Conservation (phyloP, 2,329 filamentous ascomycete genomes). For the Emmonsiellopsis sp. region DNA sequence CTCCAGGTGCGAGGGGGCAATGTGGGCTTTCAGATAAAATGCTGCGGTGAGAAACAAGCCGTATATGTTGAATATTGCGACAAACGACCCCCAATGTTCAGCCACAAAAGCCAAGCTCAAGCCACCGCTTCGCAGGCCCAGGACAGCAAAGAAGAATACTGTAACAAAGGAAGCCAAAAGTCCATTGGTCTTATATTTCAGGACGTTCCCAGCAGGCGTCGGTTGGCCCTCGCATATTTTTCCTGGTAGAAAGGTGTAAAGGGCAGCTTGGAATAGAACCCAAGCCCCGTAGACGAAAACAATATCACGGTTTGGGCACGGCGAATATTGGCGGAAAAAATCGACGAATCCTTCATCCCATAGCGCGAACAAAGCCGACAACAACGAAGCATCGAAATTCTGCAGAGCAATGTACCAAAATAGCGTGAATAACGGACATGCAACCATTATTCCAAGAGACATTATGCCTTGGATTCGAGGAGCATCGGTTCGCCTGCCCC, state of each 20-base stretch:
- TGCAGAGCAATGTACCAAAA: conserved; percentile 14
- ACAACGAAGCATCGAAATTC: conserved; percentile 16
- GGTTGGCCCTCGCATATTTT: conserved; percentile 28
- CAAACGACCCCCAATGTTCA: conserved; percentile 33
- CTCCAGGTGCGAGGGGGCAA: conserved; percentile 29
- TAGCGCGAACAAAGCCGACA: conserved; percentile 8
- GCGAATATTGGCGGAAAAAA: conserved; percentile 12
- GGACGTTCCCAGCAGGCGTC: conserved; percentile 35
- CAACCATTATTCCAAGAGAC: conserved; percentile 12
- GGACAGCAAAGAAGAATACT: conserved; percentile 21
- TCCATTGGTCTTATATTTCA: conserved; percentile 37
- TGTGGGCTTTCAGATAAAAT: conserved; percentile 32
- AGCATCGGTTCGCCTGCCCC: not conserved
- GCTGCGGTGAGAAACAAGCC: conserved; percentile 23
- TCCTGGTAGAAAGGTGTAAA: conserved; percentile 26
- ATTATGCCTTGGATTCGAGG: not conserved
- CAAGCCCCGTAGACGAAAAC: conserved; percentile 20
- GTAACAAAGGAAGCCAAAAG: conserved; percentile 32
- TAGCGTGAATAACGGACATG: conserved; percentile 16
- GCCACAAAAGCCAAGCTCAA: conserved; percentile 34
- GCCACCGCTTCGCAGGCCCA: conserved; percentile 18
- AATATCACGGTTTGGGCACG: conserved; percentile 9
- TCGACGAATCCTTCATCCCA: conserved; percentile 9
- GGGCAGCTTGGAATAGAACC: conserved; percentile 24
- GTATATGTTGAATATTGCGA: conserved; percentile 30